Evolutionary conservation across 768 basidiomycete genomes (phyloP), one percentile per base, ranked within the genome.

Genomic region (Naematelia aurantialba): DNA sequence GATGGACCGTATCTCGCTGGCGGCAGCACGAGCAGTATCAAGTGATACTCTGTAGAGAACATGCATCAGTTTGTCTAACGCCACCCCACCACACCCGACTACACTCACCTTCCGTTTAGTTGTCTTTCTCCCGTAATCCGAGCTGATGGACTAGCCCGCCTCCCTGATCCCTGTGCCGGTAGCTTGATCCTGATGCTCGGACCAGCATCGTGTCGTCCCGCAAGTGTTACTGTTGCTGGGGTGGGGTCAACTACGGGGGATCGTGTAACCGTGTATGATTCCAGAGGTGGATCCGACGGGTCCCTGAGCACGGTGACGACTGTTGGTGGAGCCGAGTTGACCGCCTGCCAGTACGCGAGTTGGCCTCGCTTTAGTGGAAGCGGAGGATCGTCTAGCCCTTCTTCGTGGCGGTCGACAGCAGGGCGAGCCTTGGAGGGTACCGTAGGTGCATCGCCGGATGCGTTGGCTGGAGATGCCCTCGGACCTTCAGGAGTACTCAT

Each of bases 21-120:
- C 65, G 55, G 58, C 45, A 39, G 26, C 47, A 47, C 62, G 19
- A 56, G 44, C 48, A 55, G 59, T 61, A 55, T 66, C 46, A 39
- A 39, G 34, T 8, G 34, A 39, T 39, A 39, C 34, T 39, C 34
- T 39, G 34, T 39, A 39, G 17, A 39, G 17, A 39, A 17, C 34
- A 39, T 39, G 8, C 8, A 17, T 39, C 34, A 39, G 8, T 39
- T 39, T 39, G n/a, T n/a, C n/a, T n/a, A n/a, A n/a, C n/a, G n/a
- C n/a, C n/a, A n/a, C n/a, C n/a, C n/a, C n/a, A n/a, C n/a, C n/a
- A n/a, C n/a, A n/a, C n/a, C n/a, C n/a, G n/a, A n/a, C n/a, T n/a
- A n/a, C n/a, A 39, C 34, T 39, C 34, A 39, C 34, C 34, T 39
- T 39, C 34, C 34, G 17, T 17, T 17, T 39, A 8, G 50, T 8